phyloP scores from a whole-genome alignment of 1,284 basidiomycete genomes.

The Ceratobasidium sp. region DNA sequence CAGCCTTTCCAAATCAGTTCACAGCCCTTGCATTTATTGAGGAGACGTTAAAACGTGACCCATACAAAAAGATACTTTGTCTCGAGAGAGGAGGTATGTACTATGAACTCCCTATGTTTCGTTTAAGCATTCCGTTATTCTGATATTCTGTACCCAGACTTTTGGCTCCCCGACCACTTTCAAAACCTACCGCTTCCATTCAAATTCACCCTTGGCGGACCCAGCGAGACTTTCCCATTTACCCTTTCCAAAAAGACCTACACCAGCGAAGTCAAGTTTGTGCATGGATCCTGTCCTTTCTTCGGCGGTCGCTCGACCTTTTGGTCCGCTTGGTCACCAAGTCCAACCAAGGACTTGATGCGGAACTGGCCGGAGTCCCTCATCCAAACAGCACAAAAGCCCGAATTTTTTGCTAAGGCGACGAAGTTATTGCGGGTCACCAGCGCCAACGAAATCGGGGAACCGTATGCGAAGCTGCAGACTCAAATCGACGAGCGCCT shows the following conservation, averaged over 20 bases:
- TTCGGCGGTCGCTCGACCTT: conserved; percentile 50
- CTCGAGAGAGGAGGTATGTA: conserved; percentile 51
- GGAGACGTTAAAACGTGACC: conserved; percentile 50
- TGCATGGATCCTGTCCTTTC: conserved; percentile 50
- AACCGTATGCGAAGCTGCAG: conserved; percentile 27
- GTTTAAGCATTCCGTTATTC: neutral
- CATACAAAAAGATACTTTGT: conserved; percentile 51
- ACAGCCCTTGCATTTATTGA: conserved; percentile 53
- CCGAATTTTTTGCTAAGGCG: conserved; percentile 30
- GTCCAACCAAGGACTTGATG: conserved; percentile 44
- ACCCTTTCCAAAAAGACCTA: conserved; percentile 47
- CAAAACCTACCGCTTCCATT: conserved; percentile 49
- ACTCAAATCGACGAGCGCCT: conserved; percentile 14
- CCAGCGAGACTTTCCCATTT: conserved; percentile 49
- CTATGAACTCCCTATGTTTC: neutral
- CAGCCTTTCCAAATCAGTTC: conserved; percentile 25
- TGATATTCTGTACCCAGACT: conserved; percentile 35
- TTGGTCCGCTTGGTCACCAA: conserved; percentile 51
- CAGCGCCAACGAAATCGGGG: conserved; percentile 16
- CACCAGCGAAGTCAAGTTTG: conserved; percentile 44
- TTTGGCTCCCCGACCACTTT: conserved; percentile 50
- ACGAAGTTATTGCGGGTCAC: conserved; percentile 32
- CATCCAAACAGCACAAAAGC: conserved; percentile 34
- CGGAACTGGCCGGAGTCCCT: conserved; percentile 42
- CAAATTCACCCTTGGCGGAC: conserved; percentile 47